A percentile compares a stretch with the other conserved stretches of the same genome.
Evolutionary conservation across 2,329 filamentous ascomycete genomes (phyloP).

Genomic region (Daldinia sp.): DNA sequence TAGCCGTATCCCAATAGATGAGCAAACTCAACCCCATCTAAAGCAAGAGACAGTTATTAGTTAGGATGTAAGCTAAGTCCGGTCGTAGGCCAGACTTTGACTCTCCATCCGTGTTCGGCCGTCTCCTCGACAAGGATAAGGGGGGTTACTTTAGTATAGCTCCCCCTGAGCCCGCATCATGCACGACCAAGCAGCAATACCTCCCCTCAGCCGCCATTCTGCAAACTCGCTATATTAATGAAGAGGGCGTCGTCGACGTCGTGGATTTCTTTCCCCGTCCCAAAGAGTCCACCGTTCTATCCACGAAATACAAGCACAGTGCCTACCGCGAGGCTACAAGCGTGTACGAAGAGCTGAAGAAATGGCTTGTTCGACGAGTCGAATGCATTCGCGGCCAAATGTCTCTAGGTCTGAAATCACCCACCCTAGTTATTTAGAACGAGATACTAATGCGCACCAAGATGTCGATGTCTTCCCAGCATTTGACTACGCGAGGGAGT

Average conservation of each 20-base stretch:
- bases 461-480: constrained; percentile 77
- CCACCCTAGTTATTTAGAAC: constrained; percentile 2
- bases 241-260: constrained; percentile 76
- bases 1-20: neutral
- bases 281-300: constrained; percentile 63
- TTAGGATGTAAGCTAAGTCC: constrained; percentile 17
- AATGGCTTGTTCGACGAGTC: constrained; percentile 74
- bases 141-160: constrained; percentile 77
- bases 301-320: constrained; percentile 57
- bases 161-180: constrained; percentile 59
- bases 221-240: constrained; percentile 79
- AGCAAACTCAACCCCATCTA: neutral
- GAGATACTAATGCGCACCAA: constrained; percentile 33
- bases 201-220: constrained; percentile 78
- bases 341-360: constrained; percentile 70
- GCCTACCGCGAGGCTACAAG: constrained; percentile 62
- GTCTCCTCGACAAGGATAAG: constrained; percentile 76
- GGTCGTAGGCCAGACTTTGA: constrained; percentile 75
- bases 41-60: neutral
- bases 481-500: constrained; percentile 72
- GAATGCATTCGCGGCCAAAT: constrained; percentile 76
- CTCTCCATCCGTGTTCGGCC: constrained; percentile 78
- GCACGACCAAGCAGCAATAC: constrained; percentile 80
- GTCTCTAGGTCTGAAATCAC: constrained; percentile 58
- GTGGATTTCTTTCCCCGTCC: constrained; percentile 80